phyloP scores from a whole-genome alignment of 768 basidiomycete genomes.

The Kwoniella dendrophila region DNA sequence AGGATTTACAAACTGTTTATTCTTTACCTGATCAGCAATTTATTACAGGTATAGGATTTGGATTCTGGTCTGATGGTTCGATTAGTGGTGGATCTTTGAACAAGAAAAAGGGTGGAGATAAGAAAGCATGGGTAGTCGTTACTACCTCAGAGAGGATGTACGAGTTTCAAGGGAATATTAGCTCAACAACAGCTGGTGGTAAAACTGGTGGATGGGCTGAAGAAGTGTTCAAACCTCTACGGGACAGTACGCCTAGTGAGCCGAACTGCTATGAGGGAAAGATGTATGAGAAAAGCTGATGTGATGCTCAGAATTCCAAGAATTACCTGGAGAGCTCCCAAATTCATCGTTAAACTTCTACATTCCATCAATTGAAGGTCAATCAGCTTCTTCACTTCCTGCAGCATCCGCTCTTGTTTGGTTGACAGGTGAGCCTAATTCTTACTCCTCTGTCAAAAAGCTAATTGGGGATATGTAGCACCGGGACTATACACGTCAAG shows the following conservation, averaged over 20 bases:
- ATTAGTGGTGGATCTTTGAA: slow-evolving; percentile 56
- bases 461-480: slow-evolving; percentile 58
- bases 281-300: slow-evolving; percentile 15
- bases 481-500: slow-evolving; percentile 82
- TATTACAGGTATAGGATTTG: slow-evolving; percentile 81
- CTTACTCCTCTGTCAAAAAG: neutral
- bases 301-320: slow-evolving; percentile 71
- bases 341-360: slow-evolving; percentile 81
- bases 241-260: slow-evolving; percentile 79
- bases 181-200: slow-evolving; percentile 63
- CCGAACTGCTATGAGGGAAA: slow-evolving; percentile 5
- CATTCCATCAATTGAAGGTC: slow-evolving; percentile 66
- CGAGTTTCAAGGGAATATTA: slow-evolving; percentile 64
- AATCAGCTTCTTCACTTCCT: slow-evolving; percentile 56
- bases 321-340: slow-evolving; percentile 76
- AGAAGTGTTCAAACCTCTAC: slow-evolving; percentile 70
- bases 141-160: slow-evolving; percentile 88
- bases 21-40: slow-evolving; percentile 74
- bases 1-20: slow-evolving; percentile 55
- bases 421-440: slow-evolving; percentile 72
- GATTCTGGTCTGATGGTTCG: slow-evolving; percentile 61
- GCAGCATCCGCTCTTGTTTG: slow-evolving; percentile 79
- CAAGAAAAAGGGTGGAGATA: slow-evolving; percentile 59
- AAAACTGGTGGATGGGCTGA: slow-evolving; percentile 74
- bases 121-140: slow-evolving; percentile 66